Base-by-base conservation (phyloP, 2,329 filamentous ascomycete species). In the Chaetomium sp. region DNA sequence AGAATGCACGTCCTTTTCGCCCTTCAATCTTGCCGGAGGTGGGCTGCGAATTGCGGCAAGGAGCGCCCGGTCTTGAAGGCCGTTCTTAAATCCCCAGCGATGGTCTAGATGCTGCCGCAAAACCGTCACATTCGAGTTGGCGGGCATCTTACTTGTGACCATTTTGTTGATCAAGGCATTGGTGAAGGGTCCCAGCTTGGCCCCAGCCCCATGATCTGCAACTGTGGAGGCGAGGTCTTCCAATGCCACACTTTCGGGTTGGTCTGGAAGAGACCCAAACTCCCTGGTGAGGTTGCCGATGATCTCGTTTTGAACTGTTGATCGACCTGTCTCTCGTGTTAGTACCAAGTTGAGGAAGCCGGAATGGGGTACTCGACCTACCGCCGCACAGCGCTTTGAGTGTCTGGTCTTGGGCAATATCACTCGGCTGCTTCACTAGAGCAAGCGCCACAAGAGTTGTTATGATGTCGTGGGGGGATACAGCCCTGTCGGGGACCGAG, bases 281-380 rank as follows among this genome's bases (percentile, higher is more conserved):
- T 76, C 73, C 19, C 64, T 64, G 8, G 65, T 59, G 27, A 76
- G 66, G 58, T 76, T 72, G 2, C 74, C 74, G 9, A 72, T 67
- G 52, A 76, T 67, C 55, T 76, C 73, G 53, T 76, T 76, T 54
- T 76, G 70, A 2, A 76, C 62, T 1, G 73, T 75, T 1, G 74
- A 76, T 52, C 70, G 68, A 4, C 71, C 70, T 68, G 49, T 46
- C 11, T 46, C 44, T 46, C 32, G 27, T 34, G 44, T 46, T 12
- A 46, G 32, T 46, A 27, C 27, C 6, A 6, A 6, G n/a, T 27
- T 43, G 9, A 19, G 41, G 41, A 19, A 44, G 6, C n/a, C 42
- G 6, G n/a, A 48, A 19, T 33, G 8, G 27, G 40, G 40, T 42
- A 42, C 34, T 48, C 36, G 9, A 46, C 44, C 3, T 46, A 49